Evolutionary conservation across 2,329 filamentous ascomycete genomes (phyloP).

Genomic region (Fusarium sulawesiense): DNA sequence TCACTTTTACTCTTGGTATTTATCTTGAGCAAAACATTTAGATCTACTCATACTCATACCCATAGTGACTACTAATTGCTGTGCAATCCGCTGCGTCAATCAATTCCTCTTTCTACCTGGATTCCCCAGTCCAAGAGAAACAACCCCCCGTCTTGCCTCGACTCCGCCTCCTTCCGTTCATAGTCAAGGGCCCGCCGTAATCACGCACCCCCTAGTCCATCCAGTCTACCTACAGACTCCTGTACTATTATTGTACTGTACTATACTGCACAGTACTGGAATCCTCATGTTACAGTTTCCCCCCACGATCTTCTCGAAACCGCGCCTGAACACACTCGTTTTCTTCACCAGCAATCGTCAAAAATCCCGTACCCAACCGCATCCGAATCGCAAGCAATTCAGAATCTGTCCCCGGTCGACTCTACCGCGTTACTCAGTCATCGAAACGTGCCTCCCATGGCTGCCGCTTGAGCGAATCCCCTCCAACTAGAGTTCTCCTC

Average conservation of each 20-base stretch:
- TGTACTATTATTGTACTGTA: not conserved
- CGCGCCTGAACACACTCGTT: constrained; percentile 28
- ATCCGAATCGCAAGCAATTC: not conserved
- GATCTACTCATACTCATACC: not conserved
- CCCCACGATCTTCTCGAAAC: constrained; percentile 27
- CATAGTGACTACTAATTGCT: not conserved
- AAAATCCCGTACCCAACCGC: constrained; percentile 5
- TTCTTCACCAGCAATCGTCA: constrained; percentile 3
- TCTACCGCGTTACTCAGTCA: not conserved
- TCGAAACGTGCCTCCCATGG: constrained; percentile 33
- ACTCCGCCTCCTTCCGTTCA: constrained; percentile 21
- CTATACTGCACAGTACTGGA: constrained; percentile 14
- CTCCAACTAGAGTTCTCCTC: constrained; percentile 10
- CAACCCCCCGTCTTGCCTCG: not conserved
- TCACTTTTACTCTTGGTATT: constrained; percentile 15
- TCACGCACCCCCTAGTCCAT: constrained; percentile 5
- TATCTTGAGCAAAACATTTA: not conserved
- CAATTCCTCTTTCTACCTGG: not conserved
- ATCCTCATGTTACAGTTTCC: constrained; percentile 19
- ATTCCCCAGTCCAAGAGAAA: not conserved
- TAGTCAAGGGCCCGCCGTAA: constrained; percentile 23
- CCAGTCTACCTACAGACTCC: not conserved
- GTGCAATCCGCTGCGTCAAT: not conserved
- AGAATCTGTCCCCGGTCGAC: constrained; percentile 6
- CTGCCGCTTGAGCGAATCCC: constrained; percentile 32